Conservation (phyloP, 306 rosid species). For the Vigna hirtella region DNA sequence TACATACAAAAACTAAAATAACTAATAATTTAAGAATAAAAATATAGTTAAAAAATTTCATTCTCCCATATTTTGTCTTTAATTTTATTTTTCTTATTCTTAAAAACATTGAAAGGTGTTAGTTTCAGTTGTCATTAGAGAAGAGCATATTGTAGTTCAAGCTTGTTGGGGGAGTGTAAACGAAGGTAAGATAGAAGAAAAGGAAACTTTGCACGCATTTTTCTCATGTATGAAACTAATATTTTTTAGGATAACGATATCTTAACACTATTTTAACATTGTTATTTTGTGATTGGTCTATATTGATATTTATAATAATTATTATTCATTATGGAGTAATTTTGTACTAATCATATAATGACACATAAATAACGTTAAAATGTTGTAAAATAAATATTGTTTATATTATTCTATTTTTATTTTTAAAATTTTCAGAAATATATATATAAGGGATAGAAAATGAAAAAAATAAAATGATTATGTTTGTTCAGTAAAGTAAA, state of each 20-base stretch:
- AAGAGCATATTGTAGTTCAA: not conserved
- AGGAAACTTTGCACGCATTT: too few relatives aligned
- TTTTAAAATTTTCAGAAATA: not conserved
- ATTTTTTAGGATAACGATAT: fast-evolving
- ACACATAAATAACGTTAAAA: too few relatives aligned
- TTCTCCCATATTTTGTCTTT: not conserved
- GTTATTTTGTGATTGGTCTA: too few relatives aligned
- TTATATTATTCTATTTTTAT: not conserved
- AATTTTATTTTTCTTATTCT: not conserved
- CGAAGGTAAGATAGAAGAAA: slow-evolving; percentile 3
- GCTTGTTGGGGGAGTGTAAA: slow-evolving; percentile 21
- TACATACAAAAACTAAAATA: too few relatives aligned
- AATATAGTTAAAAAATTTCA: too few relatives aligned
- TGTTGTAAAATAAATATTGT: too few relatives aligned
- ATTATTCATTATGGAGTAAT: fast-evolving
- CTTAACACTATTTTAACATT: too few relatives aligned
- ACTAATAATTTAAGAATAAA: too few relatives aligned
- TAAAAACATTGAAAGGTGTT: not conserved
- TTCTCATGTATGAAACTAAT: not conserved
- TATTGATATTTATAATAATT: too few relatives aligned
- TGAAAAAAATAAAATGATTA: too few relatives aligned
- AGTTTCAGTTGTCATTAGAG: not conserved
- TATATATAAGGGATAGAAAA: not conserved
- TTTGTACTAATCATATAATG: fast-evolving
- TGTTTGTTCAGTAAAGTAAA: not conserved